Base-by-base conservation (phyloP, 495 filamentous ascomycete species). In the Neurospora tetraspora region DNA sequence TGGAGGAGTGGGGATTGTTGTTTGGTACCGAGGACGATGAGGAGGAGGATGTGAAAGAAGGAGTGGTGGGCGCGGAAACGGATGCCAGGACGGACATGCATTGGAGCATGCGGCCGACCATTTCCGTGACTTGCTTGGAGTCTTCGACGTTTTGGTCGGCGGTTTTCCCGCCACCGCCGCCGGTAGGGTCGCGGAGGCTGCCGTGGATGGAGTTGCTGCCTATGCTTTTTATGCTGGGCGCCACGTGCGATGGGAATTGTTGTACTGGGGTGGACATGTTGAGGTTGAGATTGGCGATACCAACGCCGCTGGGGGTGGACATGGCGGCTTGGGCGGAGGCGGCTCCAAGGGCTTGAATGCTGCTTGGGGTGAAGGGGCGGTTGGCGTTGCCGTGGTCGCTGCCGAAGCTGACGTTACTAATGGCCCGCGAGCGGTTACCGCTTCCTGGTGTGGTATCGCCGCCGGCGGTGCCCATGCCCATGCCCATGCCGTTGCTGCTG, bases 101-200 rank as follows among this genome's bases (percentile, higher is more conserved):
- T 82, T 99, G 96, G 73, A 99, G 86, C 94, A 99, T 96, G 71
- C 96, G 86, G 2, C 93, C 96, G 10, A 97, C 95, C 71, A 93
- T 97, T 73, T 98, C 94, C 16, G 96, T 98, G 36, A 97, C 87
- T 73, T 94, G 90, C 34, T 94, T 92, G n/a, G 89, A 89, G 76
- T 94, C 92, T 74, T 89, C 86, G 14, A 87, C 83, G 69, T 85
- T 88, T 71, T 85, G 84, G 71, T 81, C 77, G 36, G 76, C 79
- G 43, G 81, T 75, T 61, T 27, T 31, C 1, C 43, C 43, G 5
- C 47, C 47, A 5, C 47, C 23, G 23, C 53, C 53, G 14, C 53
- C 53, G 2, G 53, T 65, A 18, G 53, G 23, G 53, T 65, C 79
- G 68, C 79, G 80, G 39, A 82, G 71, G 36, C 81, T 83, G 34